These are phyloP conservation scores for Neoascochyta sp. DNA, from an alignment of 2,329 filamentous ascomycete genomes.

Conservation along the genomic window DNA sequence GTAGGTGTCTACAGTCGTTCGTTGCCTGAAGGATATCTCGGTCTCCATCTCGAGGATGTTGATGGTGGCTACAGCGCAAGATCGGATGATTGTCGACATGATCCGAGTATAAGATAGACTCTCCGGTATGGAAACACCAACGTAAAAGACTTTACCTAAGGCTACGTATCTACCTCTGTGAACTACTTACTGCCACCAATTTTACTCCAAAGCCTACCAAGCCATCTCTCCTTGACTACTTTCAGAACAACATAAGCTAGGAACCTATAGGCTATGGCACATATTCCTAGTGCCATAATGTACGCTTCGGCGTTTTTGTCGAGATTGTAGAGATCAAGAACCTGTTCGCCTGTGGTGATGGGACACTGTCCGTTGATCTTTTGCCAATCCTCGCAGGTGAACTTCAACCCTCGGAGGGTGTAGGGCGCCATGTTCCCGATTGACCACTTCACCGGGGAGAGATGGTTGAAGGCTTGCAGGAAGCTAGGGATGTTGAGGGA, in stretches of 20 bases:
- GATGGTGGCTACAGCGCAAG: too few species aligned
- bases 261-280: conserved; percentile 62
- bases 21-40: too few species aligned
- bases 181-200: conserved; percentile 15
- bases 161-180: too few species aligned
- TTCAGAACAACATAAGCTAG: conserved; percentile 60
- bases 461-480: conserved; percentile 65
- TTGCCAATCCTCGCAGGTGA: conserved; percentile 62
- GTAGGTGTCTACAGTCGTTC: too few species aligned
- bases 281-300: conserved; percentile 60
- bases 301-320: conserved; percentile 60
- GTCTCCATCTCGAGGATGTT: too few species aligned
- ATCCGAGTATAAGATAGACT: too few species aligned
- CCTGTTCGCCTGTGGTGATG: conserved; percentile 63
- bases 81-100: too few species aligned
- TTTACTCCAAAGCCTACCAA: conserved; percentile 27
- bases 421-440: conserved; percentile 65
- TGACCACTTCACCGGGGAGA: conserved; percentile 68
- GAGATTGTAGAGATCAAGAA: conserved; percentile 64
- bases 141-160: too few species aligned
- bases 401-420: conserved; percentile 57
- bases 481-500: conserved; percentile 66
- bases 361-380: conserved; percentile 60
- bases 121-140: too few species aligned
- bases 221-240: conserved; percentile 53